Percentiles rank a stretch among this genome's conserved stretches.
Evolutionary conservation across 371 early-diverging fungal genomes (phyloP).

Genomic region (Mycotypha africana): DNA sequence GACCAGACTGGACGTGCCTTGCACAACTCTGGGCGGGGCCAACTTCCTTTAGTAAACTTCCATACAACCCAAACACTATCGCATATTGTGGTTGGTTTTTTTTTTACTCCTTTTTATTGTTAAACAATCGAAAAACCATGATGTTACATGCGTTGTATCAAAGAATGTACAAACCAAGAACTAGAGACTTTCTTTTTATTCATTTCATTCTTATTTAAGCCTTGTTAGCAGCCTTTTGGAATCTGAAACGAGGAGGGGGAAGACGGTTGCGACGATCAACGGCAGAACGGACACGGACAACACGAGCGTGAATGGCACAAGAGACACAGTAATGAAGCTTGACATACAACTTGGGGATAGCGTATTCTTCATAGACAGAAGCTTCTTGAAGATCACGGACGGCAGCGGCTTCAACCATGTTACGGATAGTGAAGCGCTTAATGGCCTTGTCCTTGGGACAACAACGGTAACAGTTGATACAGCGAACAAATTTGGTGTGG

Average conservation of each 20-base stretch:
- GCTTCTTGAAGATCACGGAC: slow-evolving; percentile 95
- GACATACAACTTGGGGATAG: slow-evolving; percentile 97
- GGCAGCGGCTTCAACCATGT: slow-evolving; percentile 98
- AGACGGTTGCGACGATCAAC: slow-evolving; percentile 89
- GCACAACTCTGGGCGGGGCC: no score
- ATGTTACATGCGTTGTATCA: no score
- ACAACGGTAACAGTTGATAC: slow-evolving; percentile 98
- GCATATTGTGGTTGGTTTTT: no score
- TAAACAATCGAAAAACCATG: no score
- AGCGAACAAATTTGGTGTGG: slow-evolving; percentile 93
- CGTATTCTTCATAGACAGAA: slow-evolving; percentile 94
- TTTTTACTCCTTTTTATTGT: no score
- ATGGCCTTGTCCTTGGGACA: slow-evolving; percentile 99
- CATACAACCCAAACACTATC: no score
- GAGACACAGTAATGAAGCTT: slow-evolving; percentile 98
- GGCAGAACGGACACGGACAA: slow-evolving; percentile 95
- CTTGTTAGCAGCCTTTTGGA: slow-evolving; percentile 47
- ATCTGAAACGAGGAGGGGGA: slow-evolving; percentile 88
- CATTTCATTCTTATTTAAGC: slow-evolving; percentile 15
- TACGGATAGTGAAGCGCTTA: slow-evolving; percentile 96
- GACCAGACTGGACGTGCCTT: no score
- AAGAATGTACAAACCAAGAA: no score
- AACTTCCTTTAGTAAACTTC: no score
- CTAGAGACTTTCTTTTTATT: no score
- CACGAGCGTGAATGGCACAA: slow-evolving; percentile 97